Evolutionary conservation across 257 asterid genomes (phyloP), one percentile per base, ranked within the genome.

Genomic region (Solanum lycopersicoides): DNA sequence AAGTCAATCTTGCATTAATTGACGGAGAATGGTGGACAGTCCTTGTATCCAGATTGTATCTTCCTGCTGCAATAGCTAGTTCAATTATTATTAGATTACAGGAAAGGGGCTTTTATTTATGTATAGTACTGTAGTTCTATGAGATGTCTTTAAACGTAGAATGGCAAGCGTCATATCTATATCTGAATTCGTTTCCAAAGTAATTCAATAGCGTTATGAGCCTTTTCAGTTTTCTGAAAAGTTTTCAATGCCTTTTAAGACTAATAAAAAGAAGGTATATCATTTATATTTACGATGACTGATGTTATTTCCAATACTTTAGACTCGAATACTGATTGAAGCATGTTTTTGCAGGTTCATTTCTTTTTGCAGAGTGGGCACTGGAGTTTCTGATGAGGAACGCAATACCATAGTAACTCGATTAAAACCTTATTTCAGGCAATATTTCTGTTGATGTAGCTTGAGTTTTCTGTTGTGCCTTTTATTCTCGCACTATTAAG

Each of bases 341-440:
- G 39, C 76, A 82, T 90, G 86, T 86, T 86, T 37, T 91, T 94
- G 99, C 99, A 97, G 99, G 89, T 97, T 97, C 86, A 91, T 97
- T 90, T 97, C 98, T 30, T 97, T 97, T 88, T 97, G 99, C 94
- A 91, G 98, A 90, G 99, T 97, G 88, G 99, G 99, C 86, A 97
- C 98, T 35, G 99, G 99, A 82, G 98, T 97, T 87, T 95, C 99
- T 86, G 98, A 97, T 39, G 98, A 95, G 90, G 99, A 95, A 94
- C 98, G 93, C 88, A 90, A 92, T 88, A 90, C 93, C 82, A 91
- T 97, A 89, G 95, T 95, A 90, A 89, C 92, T 86, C 95, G 93
- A 90, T 95, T 95, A 90, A 93, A 93, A 88, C 99, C 99, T 80
- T 94, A 93, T 91, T 91, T 97, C 90, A 94, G 96, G 99, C 93